Evolutionary conservation across 2,329 filamentous ascomycete genomes (phyloP).

Genomic region (Fusarium sp.): DNA sequence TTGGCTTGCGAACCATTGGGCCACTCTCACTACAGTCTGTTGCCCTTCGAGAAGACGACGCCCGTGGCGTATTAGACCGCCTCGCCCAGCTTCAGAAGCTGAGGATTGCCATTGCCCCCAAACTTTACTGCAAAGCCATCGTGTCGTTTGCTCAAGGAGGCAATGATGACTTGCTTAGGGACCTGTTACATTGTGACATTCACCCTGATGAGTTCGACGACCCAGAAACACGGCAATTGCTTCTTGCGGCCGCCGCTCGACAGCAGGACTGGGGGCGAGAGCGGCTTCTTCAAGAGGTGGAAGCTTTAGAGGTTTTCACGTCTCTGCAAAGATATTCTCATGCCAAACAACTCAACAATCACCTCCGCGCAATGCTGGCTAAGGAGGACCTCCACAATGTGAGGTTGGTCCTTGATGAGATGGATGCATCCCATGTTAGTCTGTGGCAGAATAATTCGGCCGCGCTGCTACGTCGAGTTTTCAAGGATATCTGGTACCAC

Average conservation of each 20-base stretch:
- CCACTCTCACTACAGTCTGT: slow-evolving; percentile 83
- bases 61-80: slow-evolving; percentile 66
- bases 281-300: slow-evolving; percentile 58
- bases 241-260: slow-evolving; percentile 50
- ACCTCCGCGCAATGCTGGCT: slow-evolving; percentile 23
- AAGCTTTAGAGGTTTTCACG: slow-evolving; percentile 31
- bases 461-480: slow-evolving; percentile 41
- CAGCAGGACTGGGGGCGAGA: slow-evolving; percentile 54
- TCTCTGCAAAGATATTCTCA: slow-evolving; percentile 30
- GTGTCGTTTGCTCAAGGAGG: slow-evolving; percentile 70
- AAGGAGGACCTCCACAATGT: slow-evolving; percentile 34
- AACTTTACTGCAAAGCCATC: slow-evolving; percentile 74
- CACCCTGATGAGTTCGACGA: slow-evolving; percentile 69
- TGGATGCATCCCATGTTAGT: slow-evolving; percentile 46
- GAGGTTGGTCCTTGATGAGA: slow-evolving; percentile 47
- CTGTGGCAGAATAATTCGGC: slow-evolving; percentile 45
- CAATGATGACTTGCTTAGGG: slow-evolving; percentile 61
- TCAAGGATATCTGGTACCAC: slow-evolving; percentile 45
- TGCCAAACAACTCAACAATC: slow-evolving; percentile 40
- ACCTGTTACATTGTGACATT: slow-evolving; percentile 61
- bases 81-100: slow-evolving; percentile 70
- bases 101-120: slow-evolving; percentile 71
- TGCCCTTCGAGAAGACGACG: slow-evolving; percentile 71
- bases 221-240: slow-evolving; percentile 51
- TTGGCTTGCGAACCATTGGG: slow-evolving; percentile 79